phyloP scores from a whole-genome alignment of 1,139 yeast genomes.

The Diutina scorzettiae region DNA sequence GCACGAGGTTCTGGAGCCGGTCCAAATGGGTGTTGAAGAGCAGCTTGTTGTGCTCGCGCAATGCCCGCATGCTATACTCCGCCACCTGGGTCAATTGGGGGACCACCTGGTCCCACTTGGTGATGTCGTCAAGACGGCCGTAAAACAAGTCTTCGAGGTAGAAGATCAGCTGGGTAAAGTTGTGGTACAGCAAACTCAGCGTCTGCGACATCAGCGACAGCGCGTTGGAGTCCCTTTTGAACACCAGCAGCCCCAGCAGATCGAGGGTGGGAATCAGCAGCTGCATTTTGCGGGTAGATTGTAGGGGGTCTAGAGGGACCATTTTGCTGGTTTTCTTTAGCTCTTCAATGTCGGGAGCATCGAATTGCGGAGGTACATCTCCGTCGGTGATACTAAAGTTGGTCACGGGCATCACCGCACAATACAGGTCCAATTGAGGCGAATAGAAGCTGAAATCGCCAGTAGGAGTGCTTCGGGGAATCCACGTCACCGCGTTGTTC shows the following conservation, averaged over 20 bases:
- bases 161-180: conserved; percentile 31
- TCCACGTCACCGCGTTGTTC: conserved; percentile 28
- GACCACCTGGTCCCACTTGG: conserved; percentile 44
- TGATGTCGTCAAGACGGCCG: conserved; percentile 42
- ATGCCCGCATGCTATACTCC: conserved; percentile 34
- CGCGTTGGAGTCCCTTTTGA: conserved; percentile 30
- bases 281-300: not conserved
- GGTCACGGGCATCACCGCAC: conserved; percentile 20
- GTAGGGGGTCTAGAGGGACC: not conserved
- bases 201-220: conserved; percentile 20
- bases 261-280: not conserved
- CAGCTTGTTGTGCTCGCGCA: conserved; percentile 36
- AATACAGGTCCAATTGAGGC: conserved; percentile 44
- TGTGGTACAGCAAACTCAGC: conserved; percentile 24
- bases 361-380: conserved; percentile 18
- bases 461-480: conserved; percentile 43
- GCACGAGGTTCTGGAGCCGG: conserved; percentile 35
- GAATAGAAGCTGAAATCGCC: conserved; percentile 51
- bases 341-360: not conserved
- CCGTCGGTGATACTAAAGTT: conserved; percentile 11
- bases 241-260: conserved; percentile 15
- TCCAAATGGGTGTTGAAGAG: conserved; percentile 42
- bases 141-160: conserved; percentile 37
- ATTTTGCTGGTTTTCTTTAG: not conserved
- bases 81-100: conserved; percentile 34